These are phyloP conservation scores for Bryoglossum gracile DNA, from an alignment of 495 filamentous ascomycete species.

Conservation along the genomic window DNA sequence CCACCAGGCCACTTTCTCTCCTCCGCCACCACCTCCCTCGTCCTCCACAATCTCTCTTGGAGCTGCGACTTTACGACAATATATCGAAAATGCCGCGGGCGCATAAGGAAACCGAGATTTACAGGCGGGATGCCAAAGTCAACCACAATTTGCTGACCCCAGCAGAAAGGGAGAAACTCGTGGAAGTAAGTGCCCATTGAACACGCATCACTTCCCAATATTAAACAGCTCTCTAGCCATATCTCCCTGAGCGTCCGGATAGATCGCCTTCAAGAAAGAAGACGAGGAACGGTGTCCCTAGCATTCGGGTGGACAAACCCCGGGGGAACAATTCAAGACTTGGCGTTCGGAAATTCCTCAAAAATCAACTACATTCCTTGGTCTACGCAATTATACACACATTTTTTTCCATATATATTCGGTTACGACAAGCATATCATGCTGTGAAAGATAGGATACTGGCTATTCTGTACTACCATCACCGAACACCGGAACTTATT, in stretches of 20 bases:
- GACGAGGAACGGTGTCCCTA: constrained; percentile 20
- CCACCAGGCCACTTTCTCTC: background rate
- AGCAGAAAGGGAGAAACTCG: constrained; percentile 60
- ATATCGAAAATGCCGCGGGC: constrained; percentile 16
- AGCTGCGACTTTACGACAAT: background rate
- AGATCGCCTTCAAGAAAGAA: constrained; percentile 21
- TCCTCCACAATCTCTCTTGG: background rate
- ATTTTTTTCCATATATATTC: constrained; percentile 80
- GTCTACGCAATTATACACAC: constrained; percentile 68
- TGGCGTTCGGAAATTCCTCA: constrained; percentile 61
- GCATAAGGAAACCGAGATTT: constrained; percentile 33
- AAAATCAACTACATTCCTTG: constrained; percentile 56
- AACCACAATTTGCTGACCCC: constrained; percentile 52
- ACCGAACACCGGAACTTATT: constrained; percentile 87
- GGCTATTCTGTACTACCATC: constrained; percentile 83
- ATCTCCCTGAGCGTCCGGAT: constrained; percentile 57
- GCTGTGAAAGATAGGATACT: constrained; percentile 64
- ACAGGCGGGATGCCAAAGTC: constrained; percentile 55
- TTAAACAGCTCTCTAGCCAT: constrained; percentile 40
- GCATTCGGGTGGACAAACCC: constrained; percentile 26
- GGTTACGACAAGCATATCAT: constrained; percentile 70
- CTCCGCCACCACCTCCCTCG: background rate
- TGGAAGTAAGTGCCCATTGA: constrained; percentile 38
- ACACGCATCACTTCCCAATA: background rate
- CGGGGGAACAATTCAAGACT: constrained; percentile 27